phyloP scores from a whole-genome alignment of 768 basidiomycete genomes.

The Pholiota conissans region DNA sequence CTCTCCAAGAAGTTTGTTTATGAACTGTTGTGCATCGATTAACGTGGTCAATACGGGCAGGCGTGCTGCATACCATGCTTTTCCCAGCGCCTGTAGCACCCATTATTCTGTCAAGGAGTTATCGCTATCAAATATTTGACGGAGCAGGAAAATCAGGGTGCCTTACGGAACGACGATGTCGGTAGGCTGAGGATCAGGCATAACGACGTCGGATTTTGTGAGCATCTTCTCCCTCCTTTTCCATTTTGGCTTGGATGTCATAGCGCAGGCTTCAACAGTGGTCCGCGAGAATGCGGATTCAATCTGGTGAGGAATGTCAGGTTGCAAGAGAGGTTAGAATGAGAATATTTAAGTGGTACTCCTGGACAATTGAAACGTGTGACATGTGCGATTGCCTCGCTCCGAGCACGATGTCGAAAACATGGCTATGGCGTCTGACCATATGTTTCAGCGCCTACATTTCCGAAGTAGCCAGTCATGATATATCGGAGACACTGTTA shows the following conservation, averaged over 20 bases:
- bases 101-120: constrained; percentile 18
- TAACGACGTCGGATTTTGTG: neutral
- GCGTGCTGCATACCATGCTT: constrained; percentile 20
- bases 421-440: neutral
- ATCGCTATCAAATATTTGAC: neutral
- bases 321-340: no score
- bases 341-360: no score
- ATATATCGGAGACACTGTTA: neutral
- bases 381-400: neutral
- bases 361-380: neutral
- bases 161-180: neutral
- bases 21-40: constrained; percentile 16
- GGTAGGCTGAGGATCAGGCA: neutral
- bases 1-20: constrained; percentile 15
- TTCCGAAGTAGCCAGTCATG: neutral
- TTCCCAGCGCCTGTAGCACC: constrained; percentile 28
- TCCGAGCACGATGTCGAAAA: neutral
- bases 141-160: neutral
- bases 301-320: no score
- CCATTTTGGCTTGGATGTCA: neutral
- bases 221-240: neutral
- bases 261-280: neutral
- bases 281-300: no score
- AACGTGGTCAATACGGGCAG: neutral
- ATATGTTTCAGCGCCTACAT: neutral